These are phyloP conservation scores for Phragmites australis DNA, from an alignment of 176 grass and related monocot genomes.

Conservation along the genomic window DNA sequence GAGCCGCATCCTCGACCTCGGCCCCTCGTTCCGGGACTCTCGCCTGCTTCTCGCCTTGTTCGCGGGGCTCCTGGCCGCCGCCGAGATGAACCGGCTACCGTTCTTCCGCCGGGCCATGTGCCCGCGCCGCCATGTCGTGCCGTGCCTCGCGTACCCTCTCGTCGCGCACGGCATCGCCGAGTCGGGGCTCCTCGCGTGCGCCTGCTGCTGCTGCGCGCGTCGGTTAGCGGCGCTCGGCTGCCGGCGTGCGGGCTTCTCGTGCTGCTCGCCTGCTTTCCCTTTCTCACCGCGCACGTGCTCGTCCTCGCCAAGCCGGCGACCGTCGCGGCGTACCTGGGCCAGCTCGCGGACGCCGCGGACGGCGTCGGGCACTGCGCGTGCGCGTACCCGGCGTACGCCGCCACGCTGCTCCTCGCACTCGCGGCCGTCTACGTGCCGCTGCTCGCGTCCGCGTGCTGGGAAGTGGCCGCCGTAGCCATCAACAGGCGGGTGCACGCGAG, in stretches of 20 bases:
- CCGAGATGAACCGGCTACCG: conserved; percentile 31
- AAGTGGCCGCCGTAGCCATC: conserved; percentile 43
- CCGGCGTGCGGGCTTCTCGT: conserved; percentile 4
- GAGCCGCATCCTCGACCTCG: conserved; percentile 35
- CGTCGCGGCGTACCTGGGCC: conserved; percentile 7
- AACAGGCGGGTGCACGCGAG: conserved; percentile 39
- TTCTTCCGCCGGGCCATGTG: conserved; percentile 2
- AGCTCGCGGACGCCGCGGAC: conserved; percentile 13
- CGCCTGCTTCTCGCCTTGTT: conserved; percentile 45
- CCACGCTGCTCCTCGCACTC: conserved; percentile 36
- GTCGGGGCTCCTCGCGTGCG: conserved; percentile 34
- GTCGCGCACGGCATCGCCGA: conserved; percentile 42
- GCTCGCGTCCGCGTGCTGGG: conserved; percentile 44
- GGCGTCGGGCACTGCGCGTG: conserved; percentile 39
- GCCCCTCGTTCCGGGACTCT: conserved; percentile 8
- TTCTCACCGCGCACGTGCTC: conserved; percentile 27
- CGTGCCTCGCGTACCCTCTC: conserved; percentile 35
- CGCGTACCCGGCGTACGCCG: conserved; percentile 45
- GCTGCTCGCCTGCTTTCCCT: conserved; percentile 41
- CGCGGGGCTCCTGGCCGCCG: conserved; percentile 32
- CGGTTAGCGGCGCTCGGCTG: not conserved
- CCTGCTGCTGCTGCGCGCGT: conserved; percentile 47
- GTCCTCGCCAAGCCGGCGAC: conserved; percentile 11
- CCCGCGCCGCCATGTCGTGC: conserved; percentile 17
- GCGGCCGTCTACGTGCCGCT: conserved; percentile 40